phyloP scores from a whole-genome alignment of 2,329 filamentous ascomycete genomes.

The Pseudogymnoascus verrucosus region DNA sequence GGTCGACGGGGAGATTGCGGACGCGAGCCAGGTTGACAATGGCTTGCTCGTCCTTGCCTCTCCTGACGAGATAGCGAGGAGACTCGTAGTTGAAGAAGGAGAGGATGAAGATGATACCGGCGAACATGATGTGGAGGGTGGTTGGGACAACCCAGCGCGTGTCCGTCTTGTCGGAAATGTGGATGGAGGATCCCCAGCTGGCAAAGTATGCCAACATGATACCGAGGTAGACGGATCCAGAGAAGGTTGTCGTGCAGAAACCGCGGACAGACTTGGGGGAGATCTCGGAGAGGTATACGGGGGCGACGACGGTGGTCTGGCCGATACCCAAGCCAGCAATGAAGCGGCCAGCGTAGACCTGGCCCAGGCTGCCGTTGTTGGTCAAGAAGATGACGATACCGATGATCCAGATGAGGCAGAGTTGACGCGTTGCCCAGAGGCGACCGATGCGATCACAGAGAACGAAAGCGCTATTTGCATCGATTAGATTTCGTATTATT shows the following conservation, averaged over 20 bases:
- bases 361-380: constrained; percentile 44
- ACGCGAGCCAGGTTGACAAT: constrained; percentile 47
- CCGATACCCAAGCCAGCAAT: constrained; percentile 57
- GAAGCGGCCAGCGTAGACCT: constrained; percentile 58
- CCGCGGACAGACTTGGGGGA: constrained; percentile 62
- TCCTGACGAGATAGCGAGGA: constrained; percentile 62
- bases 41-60: constrained; percentile 51
- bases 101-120: constrained; percentile 60
- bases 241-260: constrained; percentile 65
- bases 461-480: constrained; percentile 42
- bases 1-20: constrained; percentile 49
- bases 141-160: constrained; percentile 59
- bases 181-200: constrained; percentile 51
- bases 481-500: neutral
- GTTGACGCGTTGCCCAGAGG: constrained; percentile 52
- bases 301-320: constrained; percentile 58
- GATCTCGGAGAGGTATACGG: constrained; percentile 67
- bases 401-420: constrained; percentile 49
- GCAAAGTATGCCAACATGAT: constrained; percentile 75
- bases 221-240: constrained; percentile 65
- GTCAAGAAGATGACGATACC: constrained; percentile 52
- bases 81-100: constrained; percentile 64
- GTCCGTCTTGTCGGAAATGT: constrained; percentile 35
- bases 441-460: constrained; percentile 54
- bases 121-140: constrained; percentile 70